phyloP scores from a whole-genome alignment of 108 stramenopile genomes.

The Bacterosira constricta region DNA sequence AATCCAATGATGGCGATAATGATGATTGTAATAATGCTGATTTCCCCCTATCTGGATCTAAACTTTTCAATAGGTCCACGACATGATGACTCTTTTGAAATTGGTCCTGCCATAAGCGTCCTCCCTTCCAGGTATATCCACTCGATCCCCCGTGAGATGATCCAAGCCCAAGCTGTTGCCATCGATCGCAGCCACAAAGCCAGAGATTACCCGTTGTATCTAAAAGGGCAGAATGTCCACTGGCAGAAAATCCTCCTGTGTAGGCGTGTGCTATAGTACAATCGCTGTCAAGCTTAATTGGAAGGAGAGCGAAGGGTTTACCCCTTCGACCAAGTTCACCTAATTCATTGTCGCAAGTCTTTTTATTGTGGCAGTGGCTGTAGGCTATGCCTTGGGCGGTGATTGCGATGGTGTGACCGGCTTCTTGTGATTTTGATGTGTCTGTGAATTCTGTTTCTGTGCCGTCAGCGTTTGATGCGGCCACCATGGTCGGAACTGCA shows the following conservation, averaged over 20 bases:
- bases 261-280: conserved; percentile 28
- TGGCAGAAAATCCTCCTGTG: conserved; percentile 49
- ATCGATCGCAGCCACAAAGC: conserved; percentile 74
- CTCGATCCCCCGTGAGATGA: conserved; percentile 57
- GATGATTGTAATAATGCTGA: not conserved
- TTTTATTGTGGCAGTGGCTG: conserved; percentile 23
- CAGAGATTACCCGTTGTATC: conserved; percentile 53
- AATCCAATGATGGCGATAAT: not conserved
- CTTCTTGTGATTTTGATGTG: conserved; percentile 24
- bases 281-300: conserved; percentile 12
- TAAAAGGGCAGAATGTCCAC: conserved; percentile 67
- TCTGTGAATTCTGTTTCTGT: conserved; percentile 12
- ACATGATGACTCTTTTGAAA: conserved; percentile 44
- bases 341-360: conserved; percentile 29
- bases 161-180: conserved; percentile 77
- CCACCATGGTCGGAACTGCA: too few species aligned
- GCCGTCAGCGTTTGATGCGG: too few species aligned
- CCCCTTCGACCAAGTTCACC: conserved; percentile 32
- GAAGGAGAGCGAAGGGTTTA: conserved; percentile 4
- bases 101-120: conserved; percentile 57
- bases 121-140: conserved; percentile 74
- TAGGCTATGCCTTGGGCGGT: conserved; percentile 14
- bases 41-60: conserved; percentile 12
- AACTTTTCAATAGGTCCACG: conserved; percentile 31
- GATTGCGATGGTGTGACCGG: conserved; percentile 32